Evolutionary conservation across 2,329 filamentous ascomycete genomes (phyloP).

Genomic region (Paramyrothecium sp.): DNA sequence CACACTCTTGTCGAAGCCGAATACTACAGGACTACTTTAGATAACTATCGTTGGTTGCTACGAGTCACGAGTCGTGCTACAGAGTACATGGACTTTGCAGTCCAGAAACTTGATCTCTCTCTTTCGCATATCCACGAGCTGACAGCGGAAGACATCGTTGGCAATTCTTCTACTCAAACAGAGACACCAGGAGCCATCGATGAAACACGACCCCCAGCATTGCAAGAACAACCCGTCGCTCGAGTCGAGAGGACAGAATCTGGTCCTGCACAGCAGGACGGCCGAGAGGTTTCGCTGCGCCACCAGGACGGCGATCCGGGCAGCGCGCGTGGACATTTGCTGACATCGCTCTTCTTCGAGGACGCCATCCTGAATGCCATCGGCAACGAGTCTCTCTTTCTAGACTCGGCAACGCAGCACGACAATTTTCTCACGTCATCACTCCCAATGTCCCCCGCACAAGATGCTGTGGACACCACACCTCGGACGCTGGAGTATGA

Average conservation of each 20-base stretch:
- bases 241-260: neutral
- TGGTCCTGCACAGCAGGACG: neutral
- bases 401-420: neutral
- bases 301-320: neutral
- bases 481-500: conserved; percentile 7
- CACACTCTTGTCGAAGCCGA: conserved; percentile 3
- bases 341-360: conserved; percentile 2
- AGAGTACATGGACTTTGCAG: conserved; percentile 6
- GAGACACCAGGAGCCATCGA: neutral
- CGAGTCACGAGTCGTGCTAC: conserved; percentile 5
- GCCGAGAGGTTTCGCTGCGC: neutral
- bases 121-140: conserved; percentile 7
- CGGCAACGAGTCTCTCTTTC: neutral
- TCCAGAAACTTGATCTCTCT: conserved; percentile 6
- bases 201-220: neutral
- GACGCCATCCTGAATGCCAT: conserved; percentile 5
- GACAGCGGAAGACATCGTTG: conserved; percentile 4
- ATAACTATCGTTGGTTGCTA: conserved; percentile 7
- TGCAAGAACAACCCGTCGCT: neutral
- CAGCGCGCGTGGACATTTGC: neutral
- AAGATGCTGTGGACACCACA: conserved; percentile 1
- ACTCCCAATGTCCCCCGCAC: neutral
- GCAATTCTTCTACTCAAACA: neutral
- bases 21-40: conserved; percentile 4
- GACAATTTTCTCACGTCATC: conserved; percentile 1